Conservation (phyloP, 192 early-diverging fungal genomes). For the Powellomyces hirtus region DNA sequence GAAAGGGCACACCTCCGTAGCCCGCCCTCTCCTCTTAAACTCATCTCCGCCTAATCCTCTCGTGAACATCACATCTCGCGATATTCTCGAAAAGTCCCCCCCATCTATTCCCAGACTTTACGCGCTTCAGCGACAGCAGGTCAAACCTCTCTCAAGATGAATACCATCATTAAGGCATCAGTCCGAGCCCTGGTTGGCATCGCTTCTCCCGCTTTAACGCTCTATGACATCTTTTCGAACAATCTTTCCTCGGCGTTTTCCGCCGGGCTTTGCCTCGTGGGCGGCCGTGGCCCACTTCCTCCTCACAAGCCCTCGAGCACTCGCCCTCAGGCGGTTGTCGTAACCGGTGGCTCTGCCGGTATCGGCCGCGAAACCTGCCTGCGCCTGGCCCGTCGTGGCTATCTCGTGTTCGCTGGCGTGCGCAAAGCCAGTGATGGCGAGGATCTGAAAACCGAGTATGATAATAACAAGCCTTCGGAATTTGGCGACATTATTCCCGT, state of each 20-base stretch:
- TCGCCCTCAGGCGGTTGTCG: not conserved
- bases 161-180: not conserved
- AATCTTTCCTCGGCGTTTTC: not conserved
- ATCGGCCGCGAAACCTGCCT: constrained; percentile 2
- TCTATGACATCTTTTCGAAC: constrained; percentile 11
- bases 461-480: not conserved
- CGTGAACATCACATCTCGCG: too few species aligned
- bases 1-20: too few species aligned
- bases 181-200: not conserved
- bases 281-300: constrained; percentile 12
- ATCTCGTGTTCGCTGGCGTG: constrained; percentile 50
- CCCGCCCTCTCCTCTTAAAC: too few species aligned
- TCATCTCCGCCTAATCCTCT: too few species aligned
- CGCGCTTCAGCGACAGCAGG: too few species aligned
- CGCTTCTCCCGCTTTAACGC: constrained; percentile 1
- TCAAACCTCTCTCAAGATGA: too few species aligned
- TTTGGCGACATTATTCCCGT: constrained; percentile 30
- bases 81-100: too few species aligned
- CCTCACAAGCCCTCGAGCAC: not conserved
- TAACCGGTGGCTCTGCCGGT: constrained; percentile 13
- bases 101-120: too few species aligned
- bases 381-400: constrained; percentile 29
- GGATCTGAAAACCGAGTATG: constrained; percentile 9
- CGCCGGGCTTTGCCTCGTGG: constrained; percentile 2
- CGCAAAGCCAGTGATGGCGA: constrained; percentile 26